These are phyloP conservation scores for Hemisphaericaspora subhashii DNA, from an alignment of 1,139 yeast genomes.

Conservation along the genomic window DNA sequence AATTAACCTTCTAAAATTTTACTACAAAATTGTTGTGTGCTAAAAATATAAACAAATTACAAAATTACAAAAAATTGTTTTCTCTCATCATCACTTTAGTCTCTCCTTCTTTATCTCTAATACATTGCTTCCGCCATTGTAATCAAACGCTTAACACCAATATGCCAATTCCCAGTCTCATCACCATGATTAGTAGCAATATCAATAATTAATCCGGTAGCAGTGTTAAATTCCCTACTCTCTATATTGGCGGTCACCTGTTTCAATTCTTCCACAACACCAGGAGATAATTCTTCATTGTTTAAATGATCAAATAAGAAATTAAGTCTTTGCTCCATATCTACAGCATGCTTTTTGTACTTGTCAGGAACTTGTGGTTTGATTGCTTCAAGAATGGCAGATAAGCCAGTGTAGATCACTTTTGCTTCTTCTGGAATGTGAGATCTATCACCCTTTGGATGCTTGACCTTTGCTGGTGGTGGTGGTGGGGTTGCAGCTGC, in stretches of 20 bases:
- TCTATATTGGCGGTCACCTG: slow-evolving; percentile 53
- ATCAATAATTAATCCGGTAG: slow-evolving; percentile 55
- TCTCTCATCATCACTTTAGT: neutral
- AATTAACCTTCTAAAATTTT: neutral
- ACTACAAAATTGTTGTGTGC: neutral
- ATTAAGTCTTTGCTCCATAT: slow-evolving; percentile 78
- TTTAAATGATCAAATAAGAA: slow-evolving; percentile 80
- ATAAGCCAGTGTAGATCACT: slow-evolving; percentile 61
- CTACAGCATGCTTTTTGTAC: slow-evolving; percentile 71
- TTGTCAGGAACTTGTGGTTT: slow-evolving; percentile 77
- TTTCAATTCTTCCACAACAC: slow-evolving; percentile 55
- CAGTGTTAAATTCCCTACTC: slow-evolving; percentile 56
- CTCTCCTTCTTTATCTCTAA: slow-evolving; percentile 8
- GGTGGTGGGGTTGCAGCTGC: slow-evolving; percentile 18
- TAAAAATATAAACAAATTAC: neutral
- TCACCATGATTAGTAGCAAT: slow-evolving; percentile 66
- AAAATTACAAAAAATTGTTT: slow-evolving; percentile 1
- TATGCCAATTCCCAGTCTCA: slow-evolving; percentile 90
- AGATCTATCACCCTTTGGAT: slow-evolving; percentile 70
- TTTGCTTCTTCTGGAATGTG: slow-evolving; percentile 62
- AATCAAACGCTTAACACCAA: slow-evolving; percentile 86
- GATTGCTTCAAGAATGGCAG: slow-evolving; percentile 55
- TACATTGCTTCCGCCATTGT: slow-evolving; percentile 64
- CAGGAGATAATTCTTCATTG: slow-evolving; percentile 63
- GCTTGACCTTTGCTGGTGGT: slow-evolving; percentile 31